Percentiles rank a stretch among this genome's conserved stretches.
phyloP scores from a whole-genome alignment of 2,329 filamentous ascomycete species.

The Neofusicoccum sp. region DNA sequence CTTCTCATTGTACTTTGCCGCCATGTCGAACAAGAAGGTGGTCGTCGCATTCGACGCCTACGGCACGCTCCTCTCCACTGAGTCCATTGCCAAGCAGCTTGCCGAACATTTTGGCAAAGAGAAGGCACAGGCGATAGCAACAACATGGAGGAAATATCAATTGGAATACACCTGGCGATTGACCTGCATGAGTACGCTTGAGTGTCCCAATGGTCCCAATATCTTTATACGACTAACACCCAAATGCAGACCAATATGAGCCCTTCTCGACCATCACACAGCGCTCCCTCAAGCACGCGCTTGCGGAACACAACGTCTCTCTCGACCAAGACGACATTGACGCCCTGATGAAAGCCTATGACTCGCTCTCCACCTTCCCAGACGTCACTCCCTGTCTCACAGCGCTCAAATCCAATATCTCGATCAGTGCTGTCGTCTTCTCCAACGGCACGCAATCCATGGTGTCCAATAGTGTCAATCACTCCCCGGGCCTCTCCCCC shows the following conservation, averaged over 20 bases:
- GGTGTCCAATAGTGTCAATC: constrained; percentile 59
- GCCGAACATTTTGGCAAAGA: constrained; percentile 57
- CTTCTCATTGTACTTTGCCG: background rate
- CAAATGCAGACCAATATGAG: constrained; percentile 55
- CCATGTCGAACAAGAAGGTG: constrained; percentile 56
- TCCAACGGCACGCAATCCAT: constrained; percentile 67
- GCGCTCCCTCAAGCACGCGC: constrained; percentile 61
- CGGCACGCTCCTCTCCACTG: constrained; percentile 70
- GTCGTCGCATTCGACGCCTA: constrained; percentile 74
- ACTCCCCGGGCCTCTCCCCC: constrained; percentile 55
- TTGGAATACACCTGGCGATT: constrained; percentile 75
- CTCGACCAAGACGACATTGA: constrained; percentile 47
- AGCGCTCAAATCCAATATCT: constrained; percentile 41
- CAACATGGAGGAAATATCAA: constrained; percentile 66
- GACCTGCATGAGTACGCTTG: constrained; percentile 67
- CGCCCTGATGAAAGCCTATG: constrained; percentile 62
- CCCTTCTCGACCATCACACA: constrained; percentile 63
- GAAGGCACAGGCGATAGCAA: constrained; percentile 56
- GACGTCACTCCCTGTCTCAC: constrained; percentile 59
- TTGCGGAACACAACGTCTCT: constrained; percentile 55
- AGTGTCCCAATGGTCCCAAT: background rate
- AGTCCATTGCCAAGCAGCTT: constrained; percentile 63
- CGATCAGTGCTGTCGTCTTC: constrained; percentile 61
- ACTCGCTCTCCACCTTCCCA: constrained; percentile 62
- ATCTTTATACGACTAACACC: background rate